Percentiles rank a stretch among this genome's conserved stretches.
Evolutionary conservation across 805 yeast species (phyloP).

Genomic region (Huiozyma naganishii): DNA sequence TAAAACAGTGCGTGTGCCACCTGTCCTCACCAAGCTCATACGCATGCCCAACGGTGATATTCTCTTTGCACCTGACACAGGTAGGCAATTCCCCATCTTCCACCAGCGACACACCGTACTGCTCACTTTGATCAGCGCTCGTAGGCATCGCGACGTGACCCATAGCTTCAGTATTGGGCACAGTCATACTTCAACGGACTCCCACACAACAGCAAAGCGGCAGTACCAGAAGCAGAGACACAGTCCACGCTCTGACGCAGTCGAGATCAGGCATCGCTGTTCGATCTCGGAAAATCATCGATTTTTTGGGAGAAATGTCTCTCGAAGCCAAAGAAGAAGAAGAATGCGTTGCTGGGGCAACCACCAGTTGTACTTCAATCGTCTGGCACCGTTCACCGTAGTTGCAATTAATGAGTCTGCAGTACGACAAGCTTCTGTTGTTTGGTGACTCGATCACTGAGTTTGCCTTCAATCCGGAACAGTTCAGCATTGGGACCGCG

Average conservation of each 20-base stretch:
- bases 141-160: neutral
- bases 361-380: too few relatives aligned
- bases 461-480: slow-evolving; percentile 33
- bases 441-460: slow-evolving; percentile 26
- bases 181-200: too few relatives aligned
- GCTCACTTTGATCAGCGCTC: neutral
- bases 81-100: slow-evolving; percentile 12
- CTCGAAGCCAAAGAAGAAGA: too few relatives aligned
- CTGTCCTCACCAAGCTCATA: slow-evolving; percentile 89
- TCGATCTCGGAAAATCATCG: too few relatives aligned
- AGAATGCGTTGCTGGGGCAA: too few relatives aligned
- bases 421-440: slow-evolving; percentile 30
- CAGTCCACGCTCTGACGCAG: too few relatives aligned
- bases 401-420: neutral
- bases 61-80: slow-evolving; percentile 36
- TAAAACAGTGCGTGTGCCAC: slow-evolving; percentile 92
- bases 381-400: too few relatives aligned
- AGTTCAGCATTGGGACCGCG: slow-evolving; percentile 43
- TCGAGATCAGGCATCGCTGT: too few relatives aligned
- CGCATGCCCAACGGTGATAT: slow-evolving; percentile 84
- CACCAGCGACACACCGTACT: neutral
- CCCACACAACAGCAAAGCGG: too few relatives aligned
- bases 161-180: neutral
- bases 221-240: too few relatives aligned
- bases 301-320: too few relatives aligned